Evolutionary conservation across 2,329 filamentous ascomycete genomes (phyloP).

Genomic region (Lachnellula cervina): DNA sequence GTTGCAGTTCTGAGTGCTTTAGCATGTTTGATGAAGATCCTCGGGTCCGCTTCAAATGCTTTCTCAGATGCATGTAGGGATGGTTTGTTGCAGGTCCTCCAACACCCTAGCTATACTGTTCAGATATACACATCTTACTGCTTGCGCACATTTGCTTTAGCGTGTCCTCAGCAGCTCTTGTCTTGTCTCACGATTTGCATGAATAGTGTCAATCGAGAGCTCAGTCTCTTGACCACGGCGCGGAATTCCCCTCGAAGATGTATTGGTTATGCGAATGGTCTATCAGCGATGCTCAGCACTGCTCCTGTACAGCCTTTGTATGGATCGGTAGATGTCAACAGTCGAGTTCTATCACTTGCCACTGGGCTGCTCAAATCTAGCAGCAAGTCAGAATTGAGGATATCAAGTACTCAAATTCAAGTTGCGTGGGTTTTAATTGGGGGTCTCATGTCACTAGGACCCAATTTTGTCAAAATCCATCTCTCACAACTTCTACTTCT

Average conservation of each 20-base stretch:
- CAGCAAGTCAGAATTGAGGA: conserved; percentile 80
- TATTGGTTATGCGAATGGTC: conserved; percentile 84
- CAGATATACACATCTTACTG: conserved; percentile 86
- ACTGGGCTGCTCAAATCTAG: conserved; percentile 90
- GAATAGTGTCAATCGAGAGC: conserved; percentile 86
- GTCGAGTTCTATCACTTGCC: conserved; percentile 82
- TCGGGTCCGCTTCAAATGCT: conserved; percentile 75
- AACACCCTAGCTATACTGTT: conserved; percentile 94
- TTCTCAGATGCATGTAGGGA: conserved; percentile 84
- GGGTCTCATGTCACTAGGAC: conserved; percentile 90
- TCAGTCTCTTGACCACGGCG: conserved; percentile 69
- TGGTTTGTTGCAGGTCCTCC: conserved; percentile 79
- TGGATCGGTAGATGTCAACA: conserved; percentile 93
- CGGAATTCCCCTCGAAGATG: conserved; percentile 78
- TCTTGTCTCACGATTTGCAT: conserved; percentile 92
- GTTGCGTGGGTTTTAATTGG: conserved; percentile 97
- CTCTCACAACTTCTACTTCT: conserved; percentile 86
- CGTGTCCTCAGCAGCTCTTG: conserved; percentile 86
- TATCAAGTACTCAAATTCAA: conserved; percentile 92
- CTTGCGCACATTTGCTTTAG: conserved; percentile 79
- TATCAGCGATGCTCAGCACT: conserved; percentile 86
- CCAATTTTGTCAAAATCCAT: conserved; percentile 98
- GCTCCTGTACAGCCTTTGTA: conserved; percentile 85
- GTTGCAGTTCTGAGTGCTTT: conserved; percentile 75
- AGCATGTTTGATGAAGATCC: conserved; percentile 67